Conservation (phyloP, 2,329 filamentous ascomycete genomes). For the Claviceps sp. region DNA sequence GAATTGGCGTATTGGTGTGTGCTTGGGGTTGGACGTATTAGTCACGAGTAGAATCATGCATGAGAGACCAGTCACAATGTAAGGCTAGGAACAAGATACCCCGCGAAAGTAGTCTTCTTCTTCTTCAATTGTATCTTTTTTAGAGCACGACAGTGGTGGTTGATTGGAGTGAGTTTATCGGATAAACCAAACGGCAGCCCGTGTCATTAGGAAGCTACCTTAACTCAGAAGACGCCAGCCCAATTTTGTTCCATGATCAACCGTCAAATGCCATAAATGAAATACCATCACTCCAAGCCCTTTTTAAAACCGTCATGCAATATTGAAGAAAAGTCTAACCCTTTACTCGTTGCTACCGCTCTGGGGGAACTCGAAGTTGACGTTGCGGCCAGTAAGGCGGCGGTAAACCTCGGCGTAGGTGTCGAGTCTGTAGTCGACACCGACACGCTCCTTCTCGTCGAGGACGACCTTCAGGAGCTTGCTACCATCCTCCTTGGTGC, state of each 20-base stretch:
- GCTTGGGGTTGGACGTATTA: slow-evolving; percentile 73
- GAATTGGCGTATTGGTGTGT: slow-evolving; percentile 96
- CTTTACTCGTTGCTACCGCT: slow-evolving; percentile 49
- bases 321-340: slow-evolving; percentile 37
- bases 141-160: slow-evolving; percentile 8
- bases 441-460: slow-evolving; percentile 99
- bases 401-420: slow-evolving; percentile 99
- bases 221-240: slow-evolving; percentile 35
- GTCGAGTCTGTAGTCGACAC: slow-evolving; percentile 98
- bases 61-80: not conserved
- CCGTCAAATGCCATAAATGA: slow-evolving; percentile 22
- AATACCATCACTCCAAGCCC: slow-evolving; percentile 14
- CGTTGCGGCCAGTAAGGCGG: slow-evolving; percentile 88
- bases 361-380: slow-evolving; percentile 98
- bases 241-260: slow-evolving; percentile 22
- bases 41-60: slow-evolving; percentile 23
- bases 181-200: slow-evolving; percentile 27
- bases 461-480: slow-evolving; percentile 98
- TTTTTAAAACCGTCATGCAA: slow-evolving; percentile 4
- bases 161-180: slow-evolving; percentile 16
- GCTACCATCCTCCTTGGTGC: slow-evolving; percentile 97
- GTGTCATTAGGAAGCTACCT: slow-evolving; percentile 35
- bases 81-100: slow-evolving; percentile 28
- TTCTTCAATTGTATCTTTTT: not conserved
- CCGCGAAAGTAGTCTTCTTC: slow-evolving; percentile 10